phyloP scores from a whole-genome alignment of 495 filamentous ascomycete genomes.

The Aspergillus diversus region DNA sequence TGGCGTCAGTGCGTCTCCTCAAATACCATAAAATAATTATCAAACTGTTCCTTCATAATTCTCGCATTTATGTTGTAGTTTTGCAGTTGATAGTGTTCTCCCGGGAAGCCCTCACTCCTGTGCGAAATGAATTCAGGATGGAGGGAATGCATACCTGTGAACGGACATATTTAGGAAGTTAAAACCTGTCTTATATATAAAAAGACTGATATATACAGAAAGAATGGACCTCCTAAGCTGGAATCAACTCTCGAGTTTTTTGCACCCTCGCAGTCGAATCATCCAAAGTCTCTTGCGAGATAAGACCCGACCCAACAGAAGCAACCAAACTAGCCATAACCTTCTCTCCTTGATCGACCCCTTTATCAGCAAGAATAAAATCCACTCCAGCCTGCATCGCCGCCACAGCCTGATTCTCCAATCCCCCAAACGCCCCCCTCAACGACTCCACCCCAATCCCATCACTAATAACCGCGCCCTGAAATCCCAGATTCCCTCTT shows the following conservation, averaged over 20 bases:
- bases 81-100: too few species aligned
- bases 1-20: too few species aligned
- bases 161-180: too few species aligned
- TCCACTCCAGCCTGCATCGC: slow-evolving; percentile 37
- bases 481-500: slow-evolving; percentile 33
- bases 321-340: background rate
- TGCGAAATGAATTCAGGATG: too few species aligned
- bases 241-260: background rate
- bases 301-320: background rate
- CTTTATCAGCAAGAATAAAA: slow-evolving; percentile 32
- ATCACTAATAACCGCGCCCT: slow-evolving; percentile 39
- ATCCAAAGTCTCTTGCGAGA: background rate
- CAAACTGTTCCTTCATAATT: too few species aligned
- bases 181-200: too few species aligned
- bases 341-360: slow-evolving; percentile 26
- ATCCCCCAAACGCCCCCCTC: slow-evolving; percentile 27
- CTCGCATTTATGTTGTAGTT: too few species aligned
- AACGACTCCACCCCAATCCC: slow-evolving; percentile 41
- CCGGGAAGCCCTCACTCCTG: too few species aligned
- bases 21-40: too few species aligned
- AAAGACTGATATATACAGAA: too few species aligned
- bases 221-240: too few species aligned
- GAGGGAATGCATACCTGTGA: too few species aligned
- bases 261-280: background rate
- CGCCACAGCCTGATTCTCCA: slow-evolving; percentile 28